These are phyloP conservation scores for Trichoderma sp. DNA, from an alignment of 2,329 filamentous ascomycete genomes.

Conservation along the genomic window DNA sequence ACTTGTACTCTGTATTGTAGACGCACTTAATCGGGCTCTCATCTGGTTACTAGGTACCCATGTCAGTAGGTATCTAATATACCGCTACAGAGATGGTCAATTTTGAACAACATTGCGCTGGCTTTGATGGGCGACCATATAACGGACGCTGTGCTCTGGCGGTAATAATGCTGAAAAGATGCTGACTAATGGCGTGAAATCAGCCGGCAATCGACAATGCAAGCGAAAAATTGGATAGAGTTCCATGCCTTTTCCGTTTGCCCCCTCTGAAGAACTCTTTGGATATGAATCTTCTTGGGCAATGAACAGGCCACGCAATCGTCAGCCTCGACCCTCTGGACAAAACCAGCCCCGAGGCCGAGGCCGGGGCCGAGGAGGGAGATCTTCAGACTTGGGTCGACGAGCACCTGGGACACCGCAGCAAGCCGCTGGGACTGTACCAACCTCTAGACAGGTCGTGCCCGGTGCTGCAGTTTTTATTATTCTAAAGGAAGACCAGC, in stretches of 20 bases:
- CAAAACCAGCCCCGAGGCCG: constrained; percentile 25
- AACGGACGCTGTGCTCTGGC: neutral
- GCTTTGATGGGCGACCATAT: neutral
- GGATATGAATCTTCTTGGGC: neutral
- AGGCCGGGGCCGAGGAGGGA: constrained; percentile 1
- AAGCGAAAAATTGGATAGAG: too few species aligned
- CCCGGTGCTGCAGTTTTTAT: constrained; percentile 69
- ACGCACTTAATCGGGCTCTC: neutral
- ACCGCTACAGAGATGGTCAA: neutral
- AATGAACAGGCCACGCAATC: constrained; percentile 39
- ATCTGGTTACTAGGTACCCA: neutral
- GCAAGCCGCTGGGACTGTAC: constrained; percentile 44
- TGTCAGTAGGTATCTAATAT: neutral
- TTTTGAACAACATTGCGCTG: neutral
- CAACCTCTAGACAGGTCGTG: constrained; percentile 53
- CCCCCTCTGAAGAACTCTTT: neutral
- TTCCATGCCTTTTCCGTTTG: too few species aligned
- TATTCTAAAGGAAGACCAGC: constrained; percentile 74
- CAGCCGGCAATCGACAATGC: neutral
- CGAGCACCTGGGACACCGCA: constrained; percentile 36
- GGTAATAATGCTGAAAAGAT: neutral
- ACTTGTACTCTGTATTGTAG: neutral
- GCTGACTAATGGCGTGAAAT: neutral
- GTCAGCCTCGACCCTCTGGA: constrained; percentile 33
- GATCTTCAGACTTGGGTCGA: neutral